Percentiles rank a stretch among this genome's conserved stretches.
Evolutionary conservation across 169 alveolate genomes (phyloP).

Genomic region (Cryptosporidium sp.): DNA sequence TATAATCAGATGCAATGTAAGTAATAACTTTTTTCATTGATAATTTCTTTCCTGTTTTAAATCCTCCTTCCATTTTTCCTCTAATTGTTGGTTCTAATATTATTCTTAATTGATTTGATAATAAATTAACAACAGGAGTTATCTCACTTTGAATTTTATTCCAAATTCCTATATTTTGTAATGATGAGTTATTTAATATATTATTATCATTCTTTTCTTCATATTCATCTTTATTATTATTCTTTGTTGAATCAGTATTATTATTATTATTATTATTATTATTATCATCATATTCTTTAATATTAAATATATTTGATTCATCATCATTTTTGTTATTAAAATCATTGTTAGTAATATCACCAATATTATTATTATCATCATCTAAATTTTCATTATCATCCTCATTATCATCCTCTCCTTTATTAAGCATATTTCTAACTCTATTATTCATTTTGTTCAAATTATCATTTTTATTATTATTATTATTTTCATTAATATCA

Average conservation of each 20-base stretch:
- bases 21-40: constrained; percentile 96
- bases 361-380: constrained; percentile 64
- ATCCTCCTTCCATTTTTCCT: constrained; percentile 93
- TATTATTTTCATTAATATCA: not conserved
- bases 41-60: constrained; percentile 95
- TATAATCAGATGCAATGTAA: constrained; percentile 97
- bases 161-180: constrained; percentile 72
- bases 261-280: constrained; percentile 62
- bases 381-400: constrained; percentile 23
- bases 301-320: constrained; percentile 32
- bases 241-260: too few relatives aligned
- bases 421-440: constrained; percentile 37
- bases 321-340: constrained; percentile 62
- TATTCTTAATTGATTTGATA: constrained; percentile 90
- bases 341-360: constrained; percentile 72
- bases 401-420: constrained; percentile 77
- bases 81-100: constrained; percentile 93
- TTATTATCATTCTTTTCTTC: constrained; percentile 26
- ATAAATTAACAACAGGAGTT: constrained; percentile 79
- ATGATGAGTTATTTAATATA: not conserved
- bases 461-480: too few relatives aligned
- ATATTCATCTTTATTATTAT: constrained; percentile 58
- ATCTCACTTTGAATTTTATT: constrained; percentile 79
- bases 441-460: constrained; percentile 38
- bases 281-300: constrained; percentile 19